Conservation (phyloP, 805 yeast species). For the Yarrowia alimentaria region DNA sequence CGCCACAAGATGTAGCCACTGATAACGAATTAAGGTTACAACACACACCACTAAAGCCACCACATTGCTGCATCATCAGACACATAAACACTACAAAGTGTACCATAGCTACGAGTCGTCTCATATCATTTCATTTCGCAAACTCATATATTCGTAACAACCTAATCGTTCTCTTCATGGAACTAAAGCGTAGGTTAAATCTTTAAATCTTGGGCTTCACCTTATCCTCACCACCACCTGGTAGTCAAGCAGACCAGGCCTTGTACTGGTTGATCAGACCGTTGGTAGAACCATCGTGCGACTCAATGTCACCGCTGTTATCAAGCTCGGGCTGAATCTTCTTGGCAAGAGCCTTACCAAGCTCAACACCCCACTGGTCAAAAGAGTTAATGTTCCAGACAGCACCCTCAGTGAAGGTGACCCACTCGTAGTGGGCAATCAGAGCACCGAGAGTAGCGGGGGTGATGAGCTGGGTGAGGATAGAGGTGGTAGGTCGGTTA, state of each 20-base stretch:
- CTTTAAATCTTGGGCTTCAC: background rate
- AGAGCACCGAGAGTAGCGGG: slow-evolving; percentile 95
- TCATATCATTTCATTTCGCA: no score
- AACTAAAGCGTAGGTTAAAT: background rate
- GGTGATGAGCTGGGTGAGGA: slow-evolving; percentile 90
- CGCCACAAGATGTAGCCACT: no score
- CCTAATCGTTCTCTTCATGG: slow-evolving; percentile 1
- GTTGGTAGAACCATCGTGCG: slow-evolving; percentile 90
- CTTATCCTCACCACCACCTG: no score
- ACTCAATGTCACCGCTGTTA: slow-evolving; percentile 50
- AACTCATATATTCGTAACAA: background rate
- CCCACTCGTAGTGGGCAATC: slow-evolving; percentile 96
- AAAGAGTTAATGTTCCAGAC: slow-evolving; percentile 99
- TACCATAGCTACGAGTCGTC: no score
- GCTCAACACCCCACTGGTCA: slow-evolving; percentile 99
- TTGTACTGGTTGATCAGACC: slow-evolving; percentile 94
- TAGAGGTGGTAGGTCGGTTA: slow-evolving; percentile 98
- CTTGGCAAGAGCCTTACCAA: slow-evolving; percentile 97
- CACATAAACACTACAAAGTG: no score
- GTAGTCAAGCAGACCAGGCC: slow-evolving; percentile 54
- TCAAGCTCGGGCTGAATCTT: slow-evolving; percentile 88
- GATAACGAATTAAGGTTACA: no score
- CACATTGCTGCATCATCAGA: no score
- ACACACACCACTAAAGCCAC: no score
- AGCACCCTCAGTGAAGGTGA: slow-evolving; percentile 98